Percentiles rank a stretch among this genome's conserved stretches.
These are phyloP conservation scores for Hygrocybe punicea DNA, from an alignment of 768 basidiomycete species.

Conservation along the genomic window DNA sequence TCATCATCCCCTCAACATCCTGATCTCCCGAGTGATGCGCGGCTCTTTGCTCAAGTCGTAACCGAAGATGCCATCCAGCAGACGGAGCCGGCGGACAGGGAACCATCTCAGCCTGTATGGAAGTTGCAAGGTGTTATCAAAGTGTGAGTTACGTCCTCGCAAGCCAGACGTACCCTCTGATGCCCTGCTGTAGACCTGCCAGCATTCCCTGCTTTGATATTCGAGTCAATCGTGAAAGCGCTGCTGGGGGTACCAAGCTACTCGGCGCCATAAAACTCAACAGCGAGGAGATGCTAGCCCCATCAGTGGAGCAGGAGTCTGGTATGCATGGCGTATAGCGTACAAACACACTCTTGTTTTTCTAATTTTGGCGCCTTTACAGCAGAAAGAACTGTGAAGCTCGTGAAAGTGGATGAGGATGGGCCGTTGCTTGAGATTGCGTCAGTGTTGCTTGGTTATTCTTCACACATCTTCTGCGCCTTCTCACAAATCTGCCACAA, in stretches of 20 bases:
- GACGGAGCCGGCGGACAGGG: not conserved
- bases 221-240: not conserved
- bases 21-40: not conserved
- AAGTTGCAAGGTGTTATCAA: not conserved
- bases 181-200: not conserved
- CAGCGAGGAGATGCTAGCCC: not conserved
- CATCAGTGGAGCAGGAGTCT: not conserved
- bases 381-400: not conserved
- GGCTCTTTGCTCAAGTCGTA: not conserved
- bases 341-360: not conserved
- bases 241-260: not conserved
- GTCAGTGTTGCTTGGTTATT: not conserved
- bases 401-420: not conserved
- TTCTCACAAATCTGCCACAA: not conserved
- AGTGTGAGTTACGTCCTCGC: not conserved
- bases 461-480: not conserved
- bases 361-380: not conserved
- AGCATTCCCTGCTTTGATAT: not conserved
- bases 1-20: not conserved
- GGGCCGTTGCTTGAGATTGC: not conserved
- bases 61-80: not conserved
- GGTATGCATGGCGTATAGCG: not conserved
- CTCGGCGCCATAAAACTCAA: not conserved
- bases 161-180: not conserved
- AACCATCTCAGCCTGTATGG: not conserved